Base-by-base conservation (phyloP, 108 stramenopile genomes). In the Aurantiochytrium sp. region DNA sequence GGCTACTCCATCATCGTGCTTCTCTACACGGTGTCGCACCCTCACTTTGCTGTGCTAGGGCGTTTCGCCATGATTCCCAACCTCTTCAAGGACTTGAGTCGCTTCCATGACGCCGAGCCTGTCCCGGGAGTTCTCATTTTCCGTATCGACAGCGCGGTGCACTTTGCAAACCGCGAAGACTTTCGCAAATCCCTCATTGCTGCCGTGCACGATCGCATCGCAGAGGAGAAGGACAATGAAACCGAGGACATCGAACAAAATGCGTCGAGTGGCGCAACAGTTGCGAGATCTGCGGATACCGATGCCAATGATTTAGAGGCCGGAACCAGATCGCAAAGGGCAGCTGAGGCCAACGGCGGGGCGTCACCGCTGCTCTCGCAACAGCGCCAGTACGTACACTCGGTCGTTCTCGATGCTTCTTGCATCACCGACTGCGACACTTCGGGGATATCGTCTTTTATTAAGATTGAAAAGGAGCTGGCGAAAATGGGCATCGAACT, bases 101-200 rank as follows among this genome's bases (percentile, higher is more conserved):
- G 76, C 19, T 83, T 83, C 49, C 19, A 23, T 18, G 76, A 35
- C n/a, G 76, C 76, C 45, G 49, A 53, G 51, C 76, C 76, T 43
- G 51, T 83, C 25, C 76, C 49, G 1, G 76, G 76, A 6, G 76
- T 83, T 12, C 19, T 83, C 25, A 18, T 83, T 23, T 83, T 83
- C 28, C 76, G 76, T 45, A 25, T 53, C 51, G 76, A 83, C 49
- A 83, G 76, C 51, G 45, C 76, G 14, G 18, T 83, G 76, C 76
- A 83, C 76, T 83, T 83, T 83, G 76, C 76, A 12, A 83, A 83
- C 4, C 49, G 76, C 23, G 76, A 83, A 45, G 49, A 83, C 76
- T 53, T 83, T 53, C 76, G 76, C 51, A 53, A 53, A 28, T 3
- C 3, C 5, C 51, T 83, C 25, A 47, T 53, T 10, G 49, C 23